Percentiles rank a stretch among this genome's conserved stretches.
Evolutionary conservation across 768 basidiomycete species (phyloP).

Genomic region (Lactarius evosmus): DNA sequence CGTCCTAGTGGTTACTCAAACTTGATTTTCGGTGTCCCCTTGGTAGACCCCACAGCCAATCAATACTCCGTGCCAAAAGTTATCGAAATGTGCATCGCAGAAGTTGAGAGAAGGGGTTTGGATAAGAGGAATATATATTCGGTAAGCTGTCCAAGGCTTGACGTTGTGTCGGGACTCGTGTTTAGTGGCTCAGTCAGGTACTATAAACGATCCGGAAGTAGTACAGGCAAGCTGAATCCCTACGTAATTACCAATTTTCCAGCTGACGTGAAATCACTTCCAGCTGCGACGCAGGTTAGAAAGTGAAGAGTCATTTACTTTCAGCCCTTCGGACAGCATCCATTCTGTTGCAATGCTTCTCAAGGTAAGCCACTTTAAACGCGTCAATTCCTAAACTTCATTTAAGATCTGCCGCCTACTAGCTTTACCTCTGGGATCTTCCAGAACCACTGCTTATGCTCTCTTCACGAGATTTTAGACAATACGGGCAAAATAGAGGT

Average conservation of each 20-base stretch:
- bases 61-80: constrained; percentile 78
- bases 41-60: constrained; percentile 85
- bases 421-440: constrained; percentile 81
- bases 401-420: background rate
- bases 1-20: constrained; percentile 82
- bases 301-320: constrained; percentile 71
- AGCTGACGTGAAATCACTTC: constrained; percentile 14
- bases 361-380: constrained; percentile 51
- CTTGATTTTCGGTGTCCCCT: constrained; percentile 82
- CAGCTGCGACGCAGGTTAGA: constrained; percentile 87
- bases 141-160: constrained; percentile 39
- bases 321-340: constrained; percentile 72
- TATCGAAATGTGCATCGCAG: constrained; percentile 72
- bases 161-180: background rate
- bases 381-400: background rate
- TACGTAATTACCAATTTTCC: background rate
- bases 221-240: constrained; percentile 54
- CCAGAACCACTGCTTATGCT: constrained; percentile 91
- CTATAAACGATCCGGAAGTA: constrained; percentile 79
- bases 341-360: constrained; percentile 80
- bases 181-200: constrained; percentile 45
- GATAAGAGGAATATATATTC: constrained; percentile 79
- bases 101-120: constrained; percentile 77
- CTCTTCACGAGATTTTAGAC: constrained; percentile 72
- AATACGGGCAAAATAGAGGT: constrained; percentile 79